Base-by-base conservation (phyloP, 1,284 basidiomycete species). In the Testicularia cyperi region DNA sequence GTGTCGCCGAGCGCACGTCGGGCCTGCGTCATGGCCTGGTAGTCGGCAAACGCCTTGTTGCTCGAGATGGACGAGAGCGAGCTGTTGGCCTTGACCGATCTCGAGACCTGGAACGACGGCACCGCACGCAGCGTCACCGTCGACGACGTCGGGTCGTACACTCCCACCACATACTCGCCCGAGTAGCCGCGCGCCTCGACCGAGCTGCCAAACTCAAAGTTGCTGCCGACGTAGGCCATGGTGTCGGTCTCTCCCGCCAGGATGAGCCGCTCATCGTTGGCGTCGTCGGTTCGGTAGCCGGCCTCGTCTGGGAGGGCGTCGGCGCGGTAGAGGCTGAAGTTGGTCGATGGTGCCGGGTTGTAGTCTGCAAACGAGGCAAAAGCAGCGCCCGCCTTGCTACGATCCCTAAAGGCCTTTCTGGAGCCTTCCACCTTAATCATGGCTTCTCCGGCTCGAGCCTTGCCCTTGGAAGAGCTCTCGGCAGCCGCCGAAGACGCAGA, bases 91-190 rank as follows among this genome's bases (percentile, higher is more conserved):
- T 68, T 68, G 44, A 76, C 56, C 6, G 62, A 58, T 21, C 74
- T 41, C 16, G 53, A 47, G 5, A 76, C 51, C 26, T 62, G 65
- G 51, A 76, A 70, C 19, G 71, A 48, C 9, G 74, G 74, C 16
- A 69, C 67, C 2, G 54, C 53, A 10, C 64, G 58, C 8, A 76
- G 51, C 12, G 72, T 76, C 21, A 75, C 62, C 9, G 61, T 61
- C 32, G 52, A 49, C 23, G 46, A 62, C 13, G 49, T 49, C 16
- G 68, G 65, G 42, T 75, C 71, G 44, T 74, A 72, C 15, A 74
- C 38, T 14, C 70, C 74, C 6, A 75, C 52, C 49, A 76, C 45
- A 52, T 74, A 76, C 26, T 72, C 66, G n/a, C 70, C 70, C 1
- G 65, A 53, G 57, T 73, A 73, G 24, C 66, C 70, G 18, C 66